phyloP scores from a whole-genome alignment of 169 alveolate genomes.

The Plasmodium falciparum region DNA sequence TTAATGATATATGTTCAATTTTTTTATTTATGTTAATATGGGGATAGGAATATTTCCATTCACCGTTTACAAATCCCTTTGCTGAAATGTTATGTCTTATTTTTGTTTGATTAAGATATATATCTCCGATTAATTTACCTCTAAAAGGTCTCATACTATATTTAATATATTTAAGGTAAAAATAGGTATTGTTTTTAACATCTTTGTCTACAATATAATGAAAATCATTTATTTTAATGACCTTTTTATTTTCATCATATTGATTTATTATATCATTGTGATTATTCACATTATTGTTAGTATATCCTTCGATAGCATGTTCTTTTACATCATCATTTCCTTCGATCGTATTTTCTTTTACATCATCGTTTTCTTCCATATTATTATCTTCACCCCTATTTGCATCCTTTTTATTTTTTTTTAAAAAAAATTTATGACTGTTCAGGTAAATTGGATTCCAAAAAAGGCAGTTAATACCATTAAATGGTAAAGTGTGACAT shows the following conservation, averaged over 20 bases:
- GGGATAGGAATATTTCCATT: slow-evolving; percentile 83
- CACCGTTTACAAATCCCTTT: slow-evolving; percentile 85
- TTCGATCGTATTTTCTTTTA: slow-evolving; percentile 4
- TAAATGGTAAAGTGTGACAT: slow-evolving; percentile 84
- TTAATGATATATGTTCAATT: slow-evolving; percentile 12
- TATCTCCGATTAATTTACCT: slow-evolving; percentile 82
- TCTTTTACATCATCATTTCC: slow-evolving; percentile 12
- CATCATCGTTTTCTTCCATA: slow-evolving; percentile 17
- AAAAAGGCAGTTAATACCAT: slow-evolving; percentile 84
- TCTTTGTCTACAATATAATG: slow-evolving; percentile 66
- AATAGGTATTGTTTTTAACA: slow-evolving; percentile 35
- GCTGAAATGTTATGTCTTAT: slow-evolving; percentile 79
- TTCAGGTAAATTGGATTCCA: slow-evolving; percentile 58
- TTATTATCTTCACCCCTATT: slow-evolving; percentile 10
- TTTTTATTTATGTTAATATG: slow-evolving; percentile 47
- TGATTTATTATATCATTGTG: slow-evolving; percentile 15
- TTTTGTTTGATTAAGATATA: slow-evolving; percentile 79
- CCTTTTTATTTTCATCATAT: slow-evolving; percentile 66
- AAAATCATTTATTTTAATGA: slow-evolving; percentile 53
- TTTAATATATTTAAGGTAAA: slow-evolving; percentile 8
- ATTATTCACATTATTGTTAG: slow-evolving; percentile 24
- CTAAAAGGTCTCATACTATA: slow-evolving; percentile 82
- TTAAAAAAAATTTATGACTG: slow-evolving; percentile 43
- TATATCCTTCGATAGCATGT: not conserved
- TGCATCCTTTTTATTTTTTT: slow-evolving; percentile 22